Percentiles rank a stretch among this genome's conserved stretches.
phyloP scores from a whole-genome alignment of 2,329 filamentous ascomycete species.

The Cercospora nicotianae region DNA sequence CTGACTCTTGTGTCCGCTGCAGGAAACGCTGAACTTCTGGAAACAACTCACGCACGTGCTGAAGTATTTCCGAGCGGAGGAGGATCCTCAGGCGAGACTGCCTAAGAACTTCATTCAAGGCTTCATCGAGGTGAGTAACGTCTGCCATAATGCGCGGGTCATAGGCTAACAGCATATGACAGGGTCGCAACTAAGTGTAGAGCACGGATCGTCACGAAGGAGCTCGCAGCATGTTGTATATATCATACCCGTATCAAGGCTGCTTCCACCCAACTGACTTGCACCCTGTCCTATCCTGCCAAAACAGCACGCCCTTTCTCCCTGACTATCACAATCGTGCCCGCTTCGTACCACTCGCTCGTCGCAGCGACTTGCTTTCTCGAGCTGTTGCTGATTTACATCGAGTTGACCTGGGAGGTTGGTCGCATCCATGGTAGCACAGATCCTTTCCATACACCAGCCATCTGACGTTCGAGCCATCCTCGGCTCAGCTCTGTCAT shows the following conservation, averaged over 20 bases:
- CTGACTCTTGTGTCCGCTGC: constrained; percentile 14
- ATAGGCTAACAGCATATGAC: constrained; percentile 12
- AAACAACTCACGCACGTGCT: constrained; percentile 94
- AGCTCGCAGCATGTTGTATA: constrained; percentile 29
- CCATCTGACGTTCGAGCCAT: not conserved
- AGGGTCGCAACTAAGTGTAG: constrained; percentile 32
- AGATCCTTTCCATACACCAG: constrained; percentile 1
- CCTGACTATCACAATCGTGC: not conserved
- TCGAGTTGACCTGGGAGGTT: constrained; percentile 14
- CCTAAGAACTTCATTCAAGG: constrained; percentile 89
- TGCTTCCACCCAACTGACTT: constrained; percentile 3
- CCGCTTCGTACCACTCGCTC: not conserved
- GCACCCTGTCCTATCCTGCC: not conserved
- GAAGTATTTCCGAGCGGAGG: constrained; percentile 92
- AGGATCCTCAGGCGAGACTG: constrained; percentile 71
- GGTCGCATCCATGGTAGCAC: constrained; percentile 21
- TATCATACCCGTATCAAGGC: constrained; percentile 28
- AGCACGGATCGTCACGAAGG: not conserved
- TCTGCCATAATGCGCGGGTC: not conserved
- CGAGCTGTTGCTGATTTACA: not conserved
- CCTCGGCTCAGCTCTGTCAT: constrained; percentile 22
- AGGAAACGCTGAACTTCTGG: constrained; percentile 99
- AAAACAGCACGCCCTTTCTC: not conserved
- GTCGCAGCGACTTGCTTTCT: not conserved
- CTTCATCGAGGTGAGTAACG: constrained; percentile 78